Percentiles rank a stretch among this genome's conserved stretches.
Conservation (phyloP, 23 red algal genomes). For the Gracilaria domingensis region DNA sequence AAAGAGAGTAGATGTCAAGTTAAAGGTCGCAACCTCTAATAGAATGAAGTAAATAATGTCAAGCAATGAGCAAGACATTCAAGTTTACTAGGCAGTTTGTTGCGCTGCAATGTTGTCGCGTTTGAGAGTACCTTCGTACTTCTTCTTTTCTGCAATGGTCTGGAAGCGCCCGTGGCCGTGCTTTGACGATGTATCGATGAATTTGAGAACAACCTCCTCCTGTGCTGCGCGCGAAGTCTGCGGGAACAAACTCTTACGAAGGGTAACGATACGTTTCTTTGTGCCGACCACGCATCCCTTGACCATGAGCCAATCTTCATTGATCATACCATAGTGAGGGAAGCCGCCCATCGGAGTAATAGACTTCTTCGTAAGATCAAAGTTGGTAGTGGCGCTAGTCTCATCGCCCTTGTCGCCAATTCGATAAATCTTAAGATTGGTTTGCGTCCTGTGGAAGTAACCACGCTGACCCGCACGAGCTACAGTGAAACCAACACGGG, state of each 20-base stretch:
- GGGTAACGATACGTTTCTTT: slow-evolving; percentile 91
- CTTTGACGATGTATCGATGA: slow-evolving; percentile 98
- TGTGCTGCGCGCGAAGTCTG: slow-evolving; percentile 86
- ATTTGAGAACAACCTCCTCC: slow-evolving; percentile 96
- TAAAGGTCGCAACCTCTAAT: background rate
- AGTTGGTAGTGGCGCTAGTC: slow-evolving; percentile 93
- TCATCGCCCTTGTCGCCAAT: slow-evolving; percentile 86
- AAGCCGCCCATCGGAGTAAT: slow-evolving; percentile 99
- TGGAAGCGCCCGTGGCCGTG: slow-evolving; percentile 98
- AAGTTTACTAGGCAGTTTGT: slow-evolving; percentile 28
- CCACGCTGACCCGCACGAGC: slow-evolving; percentile 98
- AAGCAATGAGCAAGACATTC: background rate
- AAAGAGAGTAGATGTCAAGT: slow-evolving; percentile 4
- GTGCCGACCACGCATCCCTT: slow-evolving; percentile 87
- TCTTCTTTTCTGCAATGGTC: slow-evolving; percentile 96
- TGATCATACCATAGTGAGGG: slow-evolving; percentile 97
- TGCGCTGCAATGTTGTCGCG: slow-evolving; percentile 40
- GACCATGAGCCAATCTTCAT: slow-evolving; percentile 98
- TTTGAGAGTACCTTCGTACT: slow-evolving; percentile 95
- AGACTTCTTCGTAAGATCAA: slow-evolving; percentile 96
- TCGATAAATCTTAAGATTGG: slow-evolving; percentile 98
- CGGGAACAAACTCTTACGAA: slow-evolving; percentile 93
- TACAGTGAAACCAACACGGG: slow-evolving; percentile 88
- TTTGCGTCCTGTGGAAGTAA: slow-evolving; percentile 98
- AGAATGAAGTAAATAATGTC: background rate